Conservation (phyloP, 768 basidiomycete species). For the Boletus subparvulus region DNA sequence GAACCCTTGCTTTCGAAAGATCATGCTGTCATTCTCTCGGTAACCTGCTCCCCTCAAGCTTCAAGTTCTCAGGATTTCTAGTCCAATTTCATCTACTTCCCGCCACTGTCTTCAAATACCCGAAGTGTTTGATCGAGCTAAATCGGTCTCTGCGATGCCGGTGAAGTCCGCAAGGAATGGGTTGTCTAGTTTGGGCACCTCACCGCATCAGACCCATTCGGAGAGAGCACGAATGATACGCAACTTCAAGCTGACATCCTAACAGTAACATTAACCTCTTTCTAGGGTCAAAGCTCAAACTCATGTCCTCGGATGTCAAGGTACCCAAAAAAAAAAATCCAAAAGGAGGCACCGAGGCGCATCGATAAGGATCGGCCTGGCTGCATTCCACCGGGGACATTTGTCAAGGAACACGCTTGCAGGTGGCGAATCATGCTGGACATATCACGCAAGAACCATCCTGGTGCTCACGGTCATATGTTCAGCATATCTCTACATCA, state of each 20-base stretch:
- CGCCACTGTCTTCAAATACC: constrained; percentile 3
- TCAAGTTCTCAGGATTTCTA: neutral
- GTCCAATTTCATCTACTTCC: neutral
- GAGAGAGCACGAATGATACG: constrained; percentile 9
- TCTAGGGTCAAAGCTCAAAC: constrained; percentile 1
- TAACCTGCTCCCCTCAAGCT: neutral
- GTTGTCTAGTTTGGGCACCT: constrained; percentile 1
- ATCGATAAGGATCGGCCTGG: constrained; percentile 32
- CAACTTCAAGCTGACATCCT: constrained; percentile 12
- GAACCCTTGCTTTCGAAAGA: neutral
- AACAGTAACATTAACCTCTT: constrained; percentile 21
- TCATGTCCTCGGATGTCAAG: constrained; percentile 23
- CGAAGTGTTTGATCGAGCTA: constrained; percentile 22
- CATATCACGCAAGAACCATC: constrained; percentile 17
- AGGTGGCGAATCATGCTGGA: constrained; percentile 17
- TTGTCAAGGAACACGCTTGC: constrained; percentile 8
- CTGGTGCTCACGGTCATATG: constrained; percentile 25
- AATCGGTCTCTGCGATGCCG: constrained; percentile 5
- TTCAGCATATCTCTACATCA: constrained; percentile 9
- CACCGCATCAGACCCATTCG: constrained; percentile 12
- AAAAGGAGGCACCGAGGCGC: constrained; percentile 22
- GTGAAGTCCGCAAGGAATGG: neutral
- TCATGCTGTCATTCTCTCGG: neutral
- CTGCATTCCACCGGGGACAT: constrained; percentile 9
- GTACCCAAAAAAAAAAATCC: neutral